Evolutionary conservation across 2,329 filamentous ascomycete genomes (phyloP).

Genomic region (Talaromyces sp.): DNA sequence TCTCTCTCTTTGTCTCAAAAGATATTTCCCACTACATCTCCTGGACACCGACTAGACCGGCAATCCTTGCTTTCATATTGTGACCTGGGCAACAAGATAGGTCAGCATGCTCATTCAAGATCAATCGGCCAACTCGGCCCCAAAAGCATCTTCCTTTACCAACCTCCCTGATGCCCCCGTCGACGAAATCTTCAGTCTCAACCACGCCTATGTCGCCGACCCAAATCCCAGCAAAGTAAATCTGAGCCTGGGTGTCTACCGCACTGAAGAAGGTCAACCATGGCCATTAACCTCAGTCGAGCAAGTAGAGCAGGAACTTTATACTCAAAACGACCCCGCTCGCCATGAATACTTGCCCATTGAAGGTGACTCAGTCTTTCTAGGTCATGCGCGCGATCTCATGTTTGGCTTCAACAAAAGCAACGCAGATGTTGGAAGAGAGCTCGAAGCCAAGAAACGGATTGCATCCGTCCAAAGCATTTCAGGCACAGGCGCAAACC

Average conservation of each 20-base stretch:
- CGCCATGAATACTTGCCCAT: conserved; percentile 99
- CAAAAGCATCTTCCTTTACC: conserved; percentile 15
- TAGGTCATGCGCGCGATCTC: conserved; percentile 79
- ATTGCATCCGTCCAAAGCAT: conserved; percentile 82
- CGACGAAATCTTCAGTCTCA: conserved; percentile 86
- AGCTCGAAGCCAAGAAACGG: conserved; percentile 37
- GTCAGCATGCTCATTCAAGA: conserved; percentile 13
- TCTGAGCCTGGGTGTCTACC: conserved; percentile 84
- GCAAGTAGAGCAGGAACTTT: conserved; percentile 69
- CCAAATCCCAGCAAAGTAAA: conserved; percentile 73
- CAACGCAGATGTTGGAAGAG: conserved; percentile 51
- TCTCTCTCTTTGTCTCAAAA: not conserved
- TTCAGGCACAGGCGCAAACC: conserved; percentile 91
- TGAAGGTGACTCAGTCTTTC: conserved; percentile 78
- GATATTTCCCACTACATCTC: not conserved
- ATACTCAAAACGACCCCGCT: conserved; percentile 77
- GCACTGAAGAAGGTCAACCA: conserved; percentile 90
- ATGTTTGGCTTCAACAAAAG: conserved; percentile 56
- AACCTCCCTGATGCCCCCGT: conserved; percentile 78
- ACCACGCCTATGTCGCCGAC: conserved; percentile 78
- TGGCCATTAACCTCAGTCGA: conserved; percentile 92
- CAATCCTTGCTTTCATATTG: not conserved
- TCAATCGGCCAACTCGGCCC: not conserved
- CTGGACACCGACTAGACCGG: not conserved
- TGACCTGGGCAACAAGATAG: not conserved